Evolutionary conservation across 2,329 filamentous ascomycete species (phyloP).

Genomic region (Trichoderma koningii): DNA sequence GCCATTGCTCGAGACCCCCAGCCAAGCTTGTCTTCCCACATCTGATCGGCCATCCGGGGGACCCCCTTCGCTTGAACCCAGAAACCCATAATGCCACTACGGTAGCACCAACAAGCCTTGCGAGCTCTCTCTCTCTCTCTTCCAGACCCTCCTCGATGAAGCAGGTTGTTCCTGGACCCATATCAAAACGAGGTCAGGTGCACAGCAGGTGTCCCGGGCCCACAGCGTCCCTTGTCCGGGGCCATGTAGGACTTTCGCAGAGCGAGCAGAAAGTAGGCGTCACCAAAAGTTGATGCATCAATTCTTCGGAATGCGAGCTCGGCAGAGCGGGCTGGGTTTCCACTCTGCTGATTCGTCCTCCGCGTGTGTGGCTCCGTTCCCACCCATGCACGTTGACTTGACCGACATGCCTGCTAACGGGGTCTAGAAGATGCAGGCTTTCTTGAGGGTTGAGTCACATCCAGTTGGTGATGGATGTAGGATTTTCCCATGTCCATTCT

Average conservation of each 20-base stretch:
- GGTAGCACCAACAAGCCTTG: not conserved
- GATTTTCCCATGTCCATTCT: conserved; percentile 11
- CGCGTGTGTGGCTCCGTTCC: too few species aligned
- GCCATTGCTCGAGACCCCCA: not conserved
- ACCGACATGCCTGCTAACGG: conserved; percentile 26
- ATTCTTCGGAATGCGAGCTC: conserved; percentile 26
- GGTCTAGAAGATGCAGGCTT: conserved; percentile 4
- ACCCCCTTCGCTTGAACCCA: conserved; percentile 18
- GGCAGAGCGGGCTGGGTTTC: not conserved
- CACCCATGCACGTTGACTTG: conserved; percentile 23
- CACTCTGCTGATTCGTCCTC: conserved; percentile 23
- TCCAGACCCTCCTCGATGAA: not conserved
- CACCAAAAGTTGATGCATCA: conserved; percentile 24
- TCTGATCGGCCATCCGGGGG: conserved; percentile 12
- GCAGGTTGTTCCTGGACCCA: conserved; percentile 28
- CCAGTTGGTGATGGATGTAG: not conserved
- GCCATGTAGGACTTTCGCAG: conserved; percentile 4
- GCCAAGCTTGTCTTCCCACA: conserved; percentile 5
- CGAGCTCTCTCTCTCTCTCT: not conserved
- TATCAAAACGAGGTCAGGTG: conserved; percentile 28
- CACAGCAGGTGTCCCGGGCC: conserved; percentile 22
- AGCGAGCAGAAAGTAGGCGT: conserved; percentile 17
- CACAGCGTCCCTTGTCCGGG: conserved; percentile 17
- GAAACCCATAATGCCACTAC: not conserved
- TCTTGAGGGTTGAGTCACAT: conserved; percentile 23